Base-by-base conservation (phyloP, 805 yeast genomes). In the Starmera caribaea region DNA sequence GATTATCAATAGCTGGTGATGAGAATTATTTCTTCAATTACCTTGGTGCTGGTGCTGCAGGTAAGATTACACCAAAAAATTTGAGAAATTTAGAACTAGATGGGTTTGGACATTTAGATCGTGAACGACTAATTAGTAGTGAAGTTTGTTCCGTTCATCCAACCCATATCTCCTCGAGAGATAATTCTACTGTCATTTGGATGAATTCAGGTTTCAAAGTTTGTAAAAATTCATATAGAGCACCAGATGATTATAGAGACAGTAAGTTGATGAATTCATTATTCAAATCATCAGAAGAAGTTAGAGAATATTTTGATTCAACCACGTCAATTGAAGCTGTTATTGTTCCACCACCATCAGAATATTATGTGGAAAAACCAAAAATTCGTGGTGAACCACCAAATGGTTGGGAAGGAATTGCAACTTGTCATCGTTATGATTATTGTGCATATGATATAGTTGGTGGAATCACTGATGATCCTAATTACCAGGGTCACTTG, bases 141-240 rank as follows among this genome's bases (percentile, higher is more conserved):
- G 79, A 74, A 56, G 45, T 76, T 16, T 76, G 83, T 53, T 67
- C 80, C 1, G 74, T 77, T 26, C 82, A 77, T 51, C 83, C 83
- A 0, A 80, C 76, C 3, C 84, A 77, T 55, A 54, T 77, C 8
- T 58, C 65, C 17, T 79, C 73, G 38, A 59, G 61, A 16, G 79
- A 74, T 53, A 58, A 66, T 38, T 65, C 61, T 34, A 64, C 74
- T 0, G 54, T 77, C 29, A 51, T 75, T 8, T 77, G 84, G 84
- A 68, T 77, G 54, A 77, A 77, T 48, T 74, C 81, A 1, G 84
- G 84, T 0, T 75, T 76, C 54, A 60, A 67, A 36, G 69, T 63
- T 30, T 77, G 84, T 55, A 69, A 70, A 44, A 63, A 66, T 41
- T 60, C 62, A 16, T 58, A 63, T 30, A 59, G 63, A 15, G 68